Base-by-base conservation (phyloP, 257 asterid species). In the Nicotiana paniculata region DNA sequence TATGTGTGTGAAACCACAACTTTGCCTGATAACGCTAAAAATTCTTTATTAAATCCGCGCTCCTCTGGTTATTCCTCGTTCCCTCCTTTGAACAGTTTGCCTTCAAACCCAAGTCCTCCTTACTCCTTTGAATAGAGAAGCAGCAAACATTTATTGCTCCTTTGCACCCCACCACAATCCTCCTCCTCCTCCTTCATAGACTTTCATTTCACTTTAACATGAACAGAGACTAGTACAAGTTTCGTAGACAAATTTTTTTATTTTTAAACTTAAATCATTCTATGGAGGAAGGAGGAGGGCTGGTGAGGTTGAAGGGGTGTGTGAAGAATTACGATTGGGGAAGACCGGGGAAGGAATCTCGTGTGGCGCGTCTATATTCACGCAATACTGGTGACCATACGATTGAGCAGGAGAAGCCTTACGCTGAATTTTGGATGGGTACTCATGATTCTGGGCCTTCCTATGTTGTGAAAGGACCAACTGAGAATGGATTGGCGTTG, bases 361-460 rank as follows among this genome's bases (percentile, higher is more conserved):
- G 88, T 30, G 98, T 89, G 68, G 93, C 93, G 84, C 90, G 90
- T n/a, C 77, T 92, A 80, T 85, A 90, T 62, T 86, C 86, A 54
- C 84, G 83, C 81, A 94, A 94, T 85, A 88, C 74, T 48, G 89
- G 91, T 26, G 89, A 63, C 48, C 86, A 84, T 63, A 72, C 83
- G 24, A 82, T 68, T 28, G 93, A 74, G 21, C 39, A 76, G 4
- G 94, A 85, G 11, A 89, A 79, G 85, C 92, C 94, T 32, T 92
- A 90, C 68, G 98, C 99, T 1, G 98, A 95, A 84, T 90, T 93
- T 32, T 93, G 99, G 97, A 93, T 94, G 93, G 99, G 98, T 68
- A 96, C 94, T 17, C 98, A 96, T 81, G 93, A 88, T 61, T 94
- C 97, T 18, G 99, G 98, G 5, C 96, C 97, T 4, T 92, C 96